phyloP scores from a whole-genome alignment of 352 stramenopile genomes.

The Pythium biforme region DNA sequence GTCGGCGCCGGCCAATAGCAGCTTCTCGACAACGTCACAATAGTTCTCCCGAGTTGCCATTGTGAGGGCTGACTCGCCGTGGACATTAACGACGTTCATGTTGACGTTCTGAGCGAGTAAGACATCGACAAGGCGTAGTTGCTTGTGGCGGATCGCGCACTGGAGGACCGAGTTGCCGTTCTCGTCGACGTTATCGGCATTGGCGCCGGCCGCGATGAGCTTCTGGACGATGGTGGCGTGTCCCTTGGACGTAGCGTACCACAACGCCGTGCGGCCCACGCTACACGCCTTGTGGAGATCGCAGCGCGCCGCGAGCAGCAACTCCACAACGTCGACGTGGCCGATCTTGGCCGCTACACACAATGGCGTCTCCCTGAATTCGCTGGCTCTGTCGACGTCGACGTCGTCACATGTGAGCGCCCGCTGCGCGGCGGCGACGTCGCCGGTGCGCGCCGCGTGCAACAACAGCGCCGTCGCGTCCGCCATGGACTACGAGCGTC shows the following conservation, averaged over 20 bases:
- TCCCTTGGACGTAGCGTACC: background rate
- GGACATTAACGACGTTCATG: background rate
- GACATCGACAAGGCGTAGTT: background rate
- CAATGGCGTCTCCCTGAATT: background rate
- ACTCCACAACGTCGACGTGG: background rate
- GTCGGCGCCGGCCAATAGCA: background rate
- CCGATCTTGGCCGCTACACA: too few species aligned
- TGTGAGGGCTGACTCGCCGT: background rate
- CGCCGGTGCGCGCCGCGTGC: too few species aligned
- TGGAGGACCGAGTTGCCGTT: background rate
- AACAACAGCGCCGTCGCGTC: background rate
- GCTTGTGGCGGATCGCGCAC: background rate
- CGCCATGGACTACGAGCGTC: too few species aligned
- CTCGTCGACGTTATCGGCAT: background rate
- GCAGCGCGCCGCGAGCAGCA: background rate
- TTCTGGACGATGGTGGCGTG: background rate
- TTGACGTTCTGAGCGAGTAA: background rate
- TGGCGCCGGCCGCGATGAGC: background rate
- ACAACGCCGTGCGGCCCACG: background rate
- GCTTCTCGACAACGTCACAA: too few species aligned
- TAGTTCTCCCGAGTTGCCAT: background rate
- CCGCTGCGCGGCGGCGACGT: background rate
- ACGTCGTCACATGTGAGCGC: background rate
- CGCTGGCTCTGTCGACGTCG: background rate
- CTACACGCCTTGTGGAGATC: background rate